Conservation (phyloP, 257 asterid genomes). For the Striga asiatica region DNA sequence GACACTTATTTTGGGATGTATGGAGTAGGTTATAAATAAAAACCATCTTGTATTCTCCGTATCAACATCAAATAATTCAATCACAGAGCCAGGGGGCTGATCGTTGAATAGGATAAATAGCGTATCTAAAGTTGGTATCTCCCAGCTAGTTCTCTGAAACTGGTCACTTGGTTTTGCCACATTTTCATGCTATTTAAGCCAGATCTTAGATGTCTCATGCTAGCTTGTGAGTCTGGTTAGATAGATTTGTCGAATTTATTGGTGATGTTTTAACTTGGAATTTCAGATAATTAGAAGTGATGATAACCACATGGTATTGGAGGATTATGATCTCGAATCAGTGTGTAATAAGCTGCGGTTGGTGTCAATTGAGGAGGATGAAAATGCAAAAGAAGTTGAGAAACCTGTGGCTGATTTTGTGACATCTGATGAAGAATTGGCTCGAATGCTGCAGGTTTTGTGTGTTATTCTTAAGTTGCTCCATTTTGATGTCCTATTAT, state of each 20-base stretch:
- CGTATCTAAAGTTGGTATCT: no score
- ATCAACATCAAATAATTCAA: no score
- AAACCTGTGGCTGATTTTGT: conserved; percentile 25
- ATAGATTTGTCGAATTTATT: neutral
- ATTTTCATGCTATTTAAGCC: no score
- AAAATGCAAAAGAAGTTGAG: conserved; percentile 19
- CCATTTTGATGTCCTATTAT: neutral
- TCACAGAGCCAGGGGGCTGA: no score
- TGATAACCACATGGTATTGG: conserved; percentile 32
- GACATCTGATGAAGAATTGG: conserved; percentile 76
- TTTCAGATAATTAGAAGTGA: conserved; percentile 53
- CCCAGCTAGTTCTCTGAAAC: neutral
- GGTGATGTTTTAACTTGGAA: neutral
- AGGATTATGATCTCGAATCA: conserved; percentile 53
- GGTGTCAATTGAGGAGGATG: conserved; percentile 42
- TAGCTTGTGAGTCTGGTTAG: neutral
- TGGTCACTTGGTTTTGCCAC: no score
- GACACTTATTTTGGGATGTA: no score
- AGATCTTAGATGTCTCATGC: neutral
- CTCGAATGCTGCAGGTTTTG: conserved; percentile 72
- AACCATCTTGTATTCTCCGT: no score
- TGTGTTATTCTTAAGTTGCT: neutral
- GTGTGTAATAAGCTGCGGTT: conserved; percentile 51
- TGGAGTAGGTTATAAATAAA: no score
- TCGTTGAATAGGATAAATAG: no score